Evolutionary conservation across 129 eudicot species (phyloP).

Genomic region (Heracleum sosnowskyi): DNA sequence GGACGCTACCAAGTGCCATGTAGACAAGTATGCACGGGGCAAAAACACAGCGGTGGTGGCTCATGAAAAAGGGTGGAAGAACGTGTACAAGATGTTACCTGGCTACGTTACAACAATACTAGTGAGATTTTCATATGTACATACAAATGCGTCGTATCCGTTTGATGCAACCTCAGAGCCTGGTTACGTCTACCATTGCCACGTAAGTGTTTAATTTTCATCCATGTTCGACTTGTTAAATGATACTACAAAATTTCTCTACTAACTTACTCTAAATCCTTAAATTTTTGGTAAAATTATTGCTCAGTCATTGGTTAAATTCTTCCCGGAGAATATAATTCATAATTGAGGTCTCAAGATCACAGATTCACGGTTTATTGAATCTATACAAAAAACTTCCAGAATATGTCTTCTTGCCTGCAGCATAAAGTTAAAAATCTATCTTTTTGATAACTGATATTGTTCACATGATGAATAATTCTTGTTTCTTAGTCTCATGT

Average conservation of each 20-base stretch:
- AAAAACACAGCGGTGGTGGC: slow-evolving; percentile 30
- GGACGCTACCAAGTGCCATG: slow-evolving; percentile 43
- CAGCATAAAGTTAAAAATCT: neutral
- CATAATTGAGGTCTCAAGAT: neutral
- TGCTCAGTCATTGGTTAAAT: neutral
- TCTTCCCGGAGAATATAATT: neutral
- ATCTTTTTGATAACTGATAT: neutral
- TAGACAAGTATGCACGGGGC: slow-evolving; percentile 47
- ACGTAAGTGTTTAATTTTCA: slow-evolving; percentile 27
- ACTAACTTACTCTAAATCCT: neutral
- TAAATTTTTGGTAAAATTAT: neutral
- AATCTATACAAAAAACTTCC: neutral
- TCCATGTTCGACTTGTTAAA: neutral
- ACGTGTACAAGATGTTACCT: slow-evolving; percentile 79
- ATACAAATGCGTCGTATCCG: slow-evolving; percentile 57
- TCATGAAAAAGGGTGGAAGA: slow-evolving; percentile 89
- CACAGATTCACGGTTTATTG: neutral
- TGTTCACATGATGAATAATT: neutral
- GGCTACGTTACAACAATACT: slow-evolving; percentile 57
- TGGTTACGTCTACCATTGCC: slow-evolving; percentile 93
- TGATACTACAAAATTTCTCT: neutral
- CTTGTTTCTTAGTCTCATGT: neutral
- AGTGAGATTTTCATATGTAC: slow-evolving; percentile 65
- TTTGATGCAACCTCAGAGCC: slow-evolving; percentile 6
- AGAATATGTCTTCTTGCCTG: neutral